A percentile compares a stretch with the other conserved stretches of the same genome.
Conservation (phyloP, 306 rosid genomes). For the Sechiopsis laciniata region DNA sequence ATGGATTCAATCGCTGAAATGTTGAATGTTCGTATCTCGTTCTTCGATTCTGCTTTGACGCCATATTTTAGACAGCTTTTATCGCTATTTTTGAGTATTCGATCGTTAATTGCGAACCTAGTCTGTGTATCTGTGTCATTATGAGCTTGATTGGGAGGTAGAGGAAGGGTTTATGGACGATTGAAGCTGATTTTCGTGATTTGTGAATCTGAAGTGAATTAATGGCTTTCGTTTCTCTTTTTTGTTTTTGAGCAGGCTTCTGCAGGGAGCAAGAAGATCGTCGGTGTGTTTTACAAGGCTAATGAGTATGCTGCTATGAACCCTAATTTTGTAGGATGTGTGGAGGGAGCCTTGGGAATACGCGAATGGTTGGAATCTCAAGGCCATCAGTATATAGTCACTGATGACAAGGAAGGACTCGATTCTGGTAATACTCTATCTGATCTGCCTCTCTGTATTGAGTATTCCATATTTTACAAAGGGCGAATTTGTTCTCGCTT, state of each 20-base stretch:
- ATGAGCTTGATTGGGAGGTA: background rate
- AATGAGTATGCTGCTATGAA: conserved; percentile 69
- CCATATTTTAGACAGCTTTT: background rate
- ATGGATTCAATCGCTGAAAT: background rate
- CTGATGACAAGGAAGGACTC: conserved; percentile 91
- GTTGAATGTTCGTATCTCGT: background rate
- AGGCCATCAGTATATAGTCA: conserved; percentile 83
- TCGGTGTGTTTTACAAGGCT: conserved; percentile 91
- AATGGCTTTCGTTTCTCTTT: background rate
- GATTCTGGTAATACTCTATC: conserved; percentile 44
- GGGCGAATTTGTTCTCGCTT: background rate
- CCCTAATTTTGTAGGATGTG: conserved; percentile 88
- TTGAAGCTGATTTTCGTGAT: background rate
- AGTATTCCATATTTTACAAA: background rate
- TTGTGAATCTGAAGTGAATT: background rate
- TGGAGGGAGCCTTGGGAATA: conserved; percentile 77
- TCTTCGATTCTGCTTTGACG: background rate
- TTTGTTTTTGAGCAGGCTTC: conserved; percentile 48
- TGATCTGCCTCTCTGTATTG: background rate
- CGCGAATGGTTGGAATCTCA: conserved; percentile 89
- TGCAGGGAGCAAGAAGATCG: conserved; percentile 80
- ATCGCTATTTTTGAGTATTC: background rate
- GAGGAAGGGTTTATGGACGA: background rate
- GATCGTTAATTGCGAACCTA: background rate
- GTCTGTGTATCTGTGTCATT: no score